Evolutionary conservation across 495 filamentous ascomycete genomes (phyloP), one percentile per base, ranked within the genome.

Genomic region (Durotheca rogersii): DNA sequence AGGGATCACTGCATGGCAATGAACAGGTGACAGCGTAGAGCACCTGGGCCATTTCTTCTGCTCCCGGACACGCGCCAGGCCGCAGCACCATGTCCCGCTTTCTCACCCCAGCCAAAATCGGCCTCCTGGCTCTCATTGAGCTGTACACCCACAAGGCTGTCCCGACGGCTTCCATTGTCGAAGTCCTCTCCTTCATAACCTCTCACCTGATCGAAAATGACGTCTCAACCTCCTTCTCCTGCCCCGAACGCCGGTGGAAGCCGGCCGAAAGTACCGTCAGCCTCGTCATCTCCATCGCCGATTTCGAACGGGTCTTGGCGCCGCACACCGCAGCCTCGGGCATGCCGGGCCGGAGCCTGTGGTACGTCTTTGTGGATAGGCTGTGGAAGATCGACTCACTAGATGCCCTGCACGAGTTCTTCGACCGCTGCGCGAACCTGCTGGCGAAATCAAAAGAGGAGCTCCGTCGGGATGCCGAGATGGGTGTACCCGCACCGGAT

Each of bases 301-400:
- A 82, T 57, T 83, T 90, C 16, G 84, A 90, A 62, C 68, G 76
- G 42, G 70, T 82, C 5, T 78, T 89, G 4, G 70, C 67, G n/a
- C 60, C 68, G 6, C 79, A 84, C 54, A 60, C 69, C 10, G 69
- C 73, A n/a, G 66, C 63, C n/a, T 85, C 87, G 10, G 82, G 77
- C 6, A 75, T 89, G 2, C 88, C 89, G 3, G 92, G 91, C 9
- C 82, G 87, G 21, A 83, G 79, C 14, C 65, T 95, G 9, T 93
- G 90, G 85, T 92, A 97, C 67, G 64, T 87, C 12, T 85, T 96
- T 41, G 73, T 96, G 5, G 81, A 84, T 44, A 89, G 86, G 55
- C 67, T 97, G 25, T 98, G 93, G 92, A 75, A 76, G 1, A 80
- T 97, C 31, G 81, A 93, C 62, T 90, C 82, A 31, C 75, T 91